Evolutionary conservation across 441 rosid genomes (phyloP).

Genomic region (Macaranga tanarius): DNA sequence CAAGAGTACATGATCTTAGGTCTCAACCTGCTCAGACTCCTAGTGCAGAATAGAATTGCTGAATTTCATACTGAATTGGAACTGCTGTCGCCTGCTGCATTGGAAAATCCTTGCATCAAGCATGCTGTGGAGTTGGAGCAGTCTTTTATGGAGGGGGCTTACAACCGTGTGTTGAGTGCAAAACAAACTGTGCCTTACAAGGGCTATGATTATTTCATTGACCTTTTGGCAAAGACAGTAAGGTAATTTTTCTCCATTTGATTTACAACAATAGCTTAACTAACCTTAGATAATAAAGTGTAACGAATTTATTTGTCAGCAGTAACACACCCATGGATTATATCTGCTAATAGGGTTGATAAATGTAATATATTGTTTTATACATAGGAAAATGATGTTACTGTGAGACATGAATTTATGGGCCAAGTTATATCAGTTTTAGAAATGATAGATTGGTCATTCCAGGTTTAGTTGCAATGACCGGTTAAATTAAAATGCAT

Average conservation of each 20-base stretch:
- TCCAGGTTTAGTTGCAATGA: background rate
- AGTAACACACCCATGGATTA: too few species aligned
- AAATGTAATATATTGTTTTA: background rate
- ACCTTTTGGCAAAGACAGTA: constrained; percentile 95
- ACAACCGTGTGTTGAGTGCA: constrained; percentile 89
- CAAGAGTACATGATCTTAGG: constrained; percentile 87
- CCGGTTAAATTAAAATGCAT: background rate
- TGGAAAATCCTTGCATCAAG: constrained; percentile 86
- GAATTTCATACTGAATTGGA: constrained; percentile 96
- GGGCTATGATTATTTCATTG: constrained; percentile 89
- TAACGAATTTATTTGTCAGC: background rate
- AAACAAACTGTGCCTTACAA: constrained; percentile 87
- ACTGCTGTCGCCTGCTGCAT: constrained; percentile 68
- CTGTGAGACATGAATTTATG: background rate
- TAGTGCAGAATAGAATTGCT: constrained; percentile 94
- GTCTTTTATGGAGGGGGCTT: constrained; percentile 98
- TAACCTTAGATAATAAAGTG: background rate
- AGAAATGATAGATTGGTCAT: background rate
- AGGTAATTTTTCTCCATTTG: constrained; percentile 46
- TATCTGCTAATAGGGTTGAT: background rate
- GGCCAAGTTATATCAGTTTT: background rate
- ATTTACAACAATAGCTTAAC: background rate
- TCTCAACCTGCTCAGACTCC: constrained; percentile 91
- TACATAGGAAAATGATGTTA: background rate
- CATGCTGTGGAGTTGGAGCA: constrained; percentile 99